Evolutionary conservation across 192 early-diverging fungal genomes (phyloP), one percentile per base, ranked within the genome.

Genomic region (Allomyces macrogynus): DNA sequence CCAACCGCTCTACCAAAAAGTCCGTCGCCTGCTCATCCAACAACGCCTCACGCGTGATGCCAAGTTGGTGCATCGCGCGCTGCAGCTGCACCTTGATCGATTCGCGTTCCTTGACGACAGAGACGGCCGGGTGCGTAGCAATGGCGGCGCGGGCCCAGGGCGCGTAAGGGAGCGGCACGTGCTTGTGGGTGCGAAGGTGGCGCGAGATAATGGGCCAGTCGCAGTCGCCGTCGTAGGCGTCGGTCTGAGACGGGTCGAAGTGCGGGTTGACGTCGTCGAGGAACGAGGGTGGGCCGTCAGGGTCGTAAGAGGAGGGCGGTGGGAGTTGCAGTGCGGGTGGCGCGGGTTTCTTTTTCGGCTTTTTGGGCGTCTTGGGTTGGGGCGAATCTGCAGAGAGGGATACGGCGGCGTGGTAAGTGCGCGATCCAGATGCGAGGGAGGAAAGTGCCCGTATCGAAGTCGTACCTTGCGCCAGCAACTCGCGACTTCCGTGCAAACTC

Each of bases 181-280:
- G 49, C 20, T 57, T 57, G 49, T 57, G 49, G 0, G 49, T 57
- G 16, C 49, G 49, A 0, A 57, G 20, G 5, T 57, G 49, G 1
- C 49, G 49, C 49, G 49, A 57, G 49, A 57, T 57, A 16, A 57
- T n/a, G 49, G 49, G 49, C 49, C 49, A 57, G 49, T 57, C 49
- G 9, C 16, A 57, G 49, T 57, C 49, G 16, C 16, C 49, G 1
- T 2, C 20, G 49, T n/a, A 20, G 49, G 12, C 5, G 20, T 57
- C 49, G 49, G 12, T n/a, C 16, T 57, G 20, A 0, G 49, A 57
- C 12, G 49, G 12, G 16, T 20, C 49, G 20, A 57, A 20, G 8
- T 14, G 49, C 49, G 49, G 49, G 12, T 14, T 3, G 49, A n/a
- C 16, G 12, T 14, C 49, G 12, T 14, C 49, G 49, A 14, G 49